A percentile compares a stretch with the other conserved stretches of the same genome.
Evolutionary conservation across 768 basidiomycete genomes (phyloP).

Genomic region (Cystobasidium tubakii): DNA sequence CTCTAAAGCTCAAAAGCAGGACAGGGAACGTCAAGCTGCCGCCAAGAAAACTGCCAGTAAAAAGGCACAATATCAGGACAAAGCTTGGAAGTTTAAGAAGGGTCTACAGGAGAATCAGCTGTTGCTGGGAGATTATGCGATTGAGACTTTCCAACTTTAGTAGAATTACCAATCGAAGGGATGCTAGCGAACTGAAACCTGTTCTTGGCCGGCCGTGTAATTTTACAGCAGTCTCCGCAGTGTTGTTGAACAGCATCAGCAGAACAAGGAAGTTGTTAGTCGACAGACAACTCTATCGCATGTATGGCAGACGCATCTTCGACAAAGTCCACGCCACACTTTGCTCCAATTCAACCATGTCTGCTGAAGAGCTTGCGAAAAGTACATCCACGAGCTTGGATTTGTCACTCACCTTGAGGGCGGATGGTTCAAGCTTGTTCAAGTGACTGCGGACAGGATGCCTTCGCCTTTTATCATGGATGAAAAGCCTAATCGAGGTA

Average conservation of each 20-base stretch:
- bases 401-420: conserved; percentile 17
- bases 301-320: too few relatives aligned
- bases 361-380: not conserved
- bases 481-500: not conserved
- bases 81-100: conserved; percentile 5
- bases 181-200: too few relatives aligned
- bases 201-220: too few relatives aligned
- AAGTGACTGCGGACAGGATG: not conserved
- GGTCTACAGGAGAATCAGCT: not conserved
- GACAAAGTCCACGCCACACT: not conserved
- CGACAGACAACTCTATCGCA: too few relatives aligned
- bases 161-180: too few relatives aligned
- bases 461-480: not conserved
- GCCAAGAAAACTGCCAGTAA: not conserved
- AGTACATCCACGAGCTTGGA: not conserved
- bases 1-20: not conserved
- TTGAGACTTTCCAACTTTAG: conserved; percentile 10
- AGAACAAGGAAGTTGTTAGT: too few relatives aligned
- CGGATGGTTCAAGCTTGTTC: conserved; percentile 6
- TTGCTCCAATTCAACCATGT: not conserved
- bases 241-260: too few relatives aligned
- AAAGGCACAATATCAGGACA: not conserved
- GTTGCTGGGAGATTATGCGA: conserved; percentile 1
- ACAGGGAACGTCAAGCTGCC: conserved; percentile 1
- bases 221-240: too few relatives aligned